These are phyloP conservation scores for Candida insectalens DNA, from an alignment of 805 yeast genomes.

Conservation along the genomic window DNA sequence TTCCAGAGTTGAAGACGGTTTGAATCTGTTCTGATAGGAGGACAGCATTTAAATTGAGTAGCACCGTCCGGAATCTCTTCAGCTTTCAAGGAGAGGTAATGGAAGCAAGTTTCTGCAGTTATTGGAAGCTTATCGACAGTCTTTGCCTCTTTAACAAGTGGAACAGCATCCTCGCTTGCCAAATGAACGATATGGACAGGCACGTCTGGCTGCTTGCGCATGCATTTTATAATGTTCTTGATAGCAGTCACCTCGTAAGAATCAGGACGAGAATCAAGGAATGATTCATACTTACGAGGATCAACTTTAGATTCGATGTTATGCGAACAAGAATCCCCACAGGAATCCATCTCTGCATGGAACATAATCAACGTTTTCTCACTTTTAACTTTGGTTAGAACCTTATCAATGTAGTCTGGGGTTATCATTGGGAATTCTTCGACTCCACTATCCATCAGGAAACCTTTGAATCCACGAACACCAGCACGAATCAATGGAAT, in stretches of 20 bases:
- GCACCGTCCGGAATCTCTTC: conserved; percentile 70
- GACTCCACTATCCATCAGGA: conserved; percentile 90
- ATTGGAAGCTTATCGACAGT: conserved; percentile 41
- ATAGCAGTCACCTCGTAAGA: conserved; percentile 81
- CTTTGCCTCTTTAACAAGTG: conserved; percentile 60
- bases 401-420: conserved; percentile 52
- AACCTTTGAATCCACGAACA: conserved; percentile 90
- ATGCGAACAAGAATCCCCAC: conserved; percentile 50
- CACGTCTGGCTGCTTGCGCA: conserved; percentile 45
- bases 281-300: conserved; percentile 60
- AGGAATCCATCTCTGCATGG: conserved; percentile 78
- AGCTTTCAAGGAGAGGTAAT: conserved; percentile 69
- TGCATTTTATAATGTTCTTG: conserved; percentile 54
- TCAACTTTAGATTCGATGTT: conserved; percentile 34
- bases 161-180: conserved; percentile 78
- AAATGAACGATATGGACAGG: conserved; percentile 86
- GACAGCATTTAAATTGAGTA: conserved; percentile 89
- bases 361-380: conserved; percentile 72
- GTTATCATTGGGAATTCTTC: conserved; percentile 86
- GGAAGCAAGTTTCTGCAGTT: conserved; percentile 92
- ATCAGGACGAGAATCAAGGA: conserved; percentile 82
- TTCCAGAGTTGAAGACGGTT: conserved; percentile 72
- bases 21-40: conserved; percentile 75
- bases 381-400: conserved; percentile 54
- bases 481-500: conserved; percentile 75